These are phyloP conservation scores for Stagonosporopsis vannaccii DNA, from an alignment of 2,329 filamentous ascomycete genomes.

Conservation along the genomic window DNA sequence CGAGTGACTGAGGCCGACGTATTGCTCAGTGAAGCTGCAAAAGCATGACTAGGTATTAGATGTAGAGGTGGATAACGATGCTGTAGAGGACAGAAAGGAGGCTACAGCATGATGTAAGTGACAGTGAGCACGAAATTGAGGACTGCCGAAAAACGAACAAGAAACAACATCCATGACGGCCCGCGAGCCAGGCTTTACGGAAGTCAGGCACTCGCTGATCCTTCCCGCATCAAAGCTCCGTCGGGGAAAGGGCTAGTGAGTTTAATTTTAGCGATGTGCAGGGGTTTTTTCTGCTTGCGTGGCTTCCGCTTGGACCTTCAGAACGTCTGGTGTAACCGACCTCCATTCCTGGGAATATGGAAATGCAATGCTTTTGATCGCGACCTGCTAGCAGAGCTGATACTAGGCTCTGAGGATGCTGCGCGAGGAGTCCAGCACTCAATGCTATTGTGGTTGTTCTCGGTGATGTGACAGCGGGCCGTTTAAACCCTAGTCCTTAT, in stretches of 20 bases:
- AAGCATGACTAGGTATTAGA: constrained; percentile 8
- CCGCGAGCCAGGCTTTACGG: constrained; percentile 17
- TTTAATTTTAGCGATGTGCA: constrained; percentile 18
- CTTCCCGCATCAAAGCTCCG: constrained; percentile 17
- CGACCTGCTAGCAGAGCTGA: not conserved
- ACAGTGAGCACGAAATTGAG: constrained; percentile 11
- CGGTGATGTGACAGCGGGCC: constrained; percentile 15
- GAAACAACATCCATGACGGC: constrained; percentile 15
- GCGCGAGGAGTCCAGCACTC: not conserved
- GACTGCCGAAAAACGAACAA: constrained; percentile 13
- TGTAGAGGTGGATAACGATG: not conserved
- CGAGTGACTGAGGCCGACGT: constrained; percentile 7
- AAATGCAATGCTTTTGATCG: not conserved
- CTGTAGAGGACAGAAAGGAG: not conserved
- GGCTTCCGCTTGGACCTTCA: constrained; percentile 13
- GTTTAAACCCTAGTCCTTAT: constrained; percentile 5
- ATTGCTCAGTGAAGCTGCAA: constrained; percentile 10
- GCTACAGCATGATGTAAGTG: constrained; percentile 17
- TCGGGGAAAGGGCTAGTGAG: constrained; percentile 16
- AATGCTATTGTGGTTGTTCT: not conserved
- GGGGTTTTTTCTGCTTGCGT: constrained; percentile 16
- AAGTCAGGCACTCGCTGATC: constrained; percentile 16
- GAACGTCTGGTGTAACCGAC: constrained; percentile 4
- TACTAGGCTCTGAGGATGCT: not conserved
- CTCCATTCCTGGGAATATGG: constrained; percentile 8